A percentile compares a stretch with the other conserved stretches of the same genome.
phyloP scores from a whole-genome alignment of 257 asterid genomes.

The Ligustrum vulgare region DNA sequence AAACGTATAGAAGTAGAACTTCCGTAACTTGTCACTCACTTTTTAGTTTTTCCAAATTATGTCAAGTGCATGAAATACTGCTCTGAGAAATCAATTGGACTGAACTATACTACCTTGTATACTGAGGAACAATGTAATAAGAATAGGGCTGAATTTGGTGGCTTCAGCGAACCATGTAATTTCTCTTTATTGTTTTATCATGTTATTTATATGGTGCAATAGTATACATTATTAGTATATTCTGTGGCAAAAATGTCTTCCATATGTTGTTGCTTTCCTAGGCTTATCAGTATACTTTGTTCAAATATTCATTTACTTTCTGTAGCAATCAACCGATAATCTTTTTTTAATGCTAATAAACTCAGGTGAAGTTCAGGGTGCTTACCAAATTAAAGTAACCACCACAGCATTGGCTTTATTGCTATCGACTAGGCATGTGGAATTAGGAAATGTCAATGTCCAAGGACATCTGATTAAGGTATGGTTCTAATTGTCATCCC shows the following conservation, averaged over 20 bases:
- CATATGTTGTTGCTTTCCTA: background rate
- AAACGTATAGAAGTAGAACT: background rate
- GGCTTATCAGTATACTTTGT: background rate
- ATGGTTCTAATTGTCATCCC: slow-evolving; percentile 20
- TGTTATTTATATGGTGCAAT: background rate
- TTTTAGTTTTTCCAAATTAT: background rate
- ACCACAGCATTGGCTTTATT: slow-evolving; percentile 86
- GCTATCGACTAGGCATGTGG: slow-evolving; percentile 72
- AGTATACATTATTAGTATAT: slow-evolving; percentile 2
- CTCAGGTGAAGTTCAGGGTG: slow-evolving; percentile 93
- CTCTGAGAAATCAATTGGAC: background rate
- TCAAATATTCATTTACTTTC: background rate
- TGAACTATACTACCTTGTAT: background rate
- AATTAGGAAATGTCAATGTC: slow-evolving; percentile 60
- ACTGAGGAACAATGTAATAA: background rate
- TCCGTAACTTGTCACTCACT: background rate
- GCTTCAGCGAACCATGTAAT: background rate
- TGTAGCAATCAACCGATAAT: slow-evolving; percentile 12
- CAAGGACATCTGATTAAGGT: slow-evolving; percentile 86
- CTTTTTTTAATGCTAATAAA: slow-evolving; percentile 21
- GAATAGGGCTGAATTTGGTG: background rate
- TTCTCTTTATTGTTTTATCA: background rate
- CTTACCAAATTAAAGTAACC: slow-evolving; percentile 90
- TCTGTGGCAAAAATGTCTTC: slow-evolving; percentile 8
- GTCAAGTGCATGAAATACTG: too few species aligned